Evolutionary conservation across 164 flowering plant genomes (phyloP), one percentile per base, ranked within the genome.

Genomic region (Chloranthus sessilifolius): DNA sequence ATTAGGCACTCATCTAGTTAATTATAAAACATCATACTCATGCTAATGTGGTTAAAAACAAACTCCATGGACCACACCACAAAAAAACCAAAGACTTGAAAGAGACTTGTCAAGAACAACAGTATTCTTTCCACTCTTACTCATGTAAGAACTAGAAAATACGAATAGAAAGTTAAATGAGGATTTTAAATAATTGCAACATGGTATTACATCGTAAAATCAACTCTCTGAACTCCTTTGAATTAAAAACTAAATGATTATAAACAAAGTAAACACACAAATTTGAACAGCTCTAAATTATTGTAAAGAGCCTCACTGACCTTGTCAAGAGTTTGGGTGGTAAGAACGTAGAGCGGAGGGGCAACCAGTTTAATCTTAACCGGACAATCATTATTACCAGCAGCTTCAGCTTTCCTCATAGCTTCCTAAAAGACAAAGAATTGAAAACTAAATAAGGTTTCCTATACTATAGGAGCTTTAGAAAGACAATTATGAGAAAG

Each of bases 321-420:
- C 97, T 88, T 92, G 70, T 86, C 95, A 58, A 89, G 89, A 30
- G 99, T 86, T 60, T 88, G 97, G 27, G 97, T 88, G 27, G 92
- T 92, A 11, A 88, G 92, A 52, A 86, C 95, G 73, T 92, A 88
- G 1, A 83, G 83, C 9, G 97, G 99, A 38, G 97, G 83, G 33
- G 95, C 95, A 67, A 88, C 95, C 53, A 88, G 64, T 60, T 92
- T 92, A 29, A 92, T 89, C 68, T 92, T 92, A 45, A 92, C 99
- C 14, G 95, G 97, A 44, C 99, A 92, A 30, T 88, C 99, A 48
- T 69, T 43, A 66, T 78, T 88, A 2, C 99, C 96, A 38, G 82
- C 79, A 55, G 99, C 95, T 71, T 88, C 97, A 64, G 99, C 97
- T 67, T 81, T 86, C 38, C 83, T 71, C 99, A 92, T 92, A 7